phyloP scores from a whole-genome alignment of 2,329 filamentous ascomycete genomes.

The Venturia effusa region DNA sequence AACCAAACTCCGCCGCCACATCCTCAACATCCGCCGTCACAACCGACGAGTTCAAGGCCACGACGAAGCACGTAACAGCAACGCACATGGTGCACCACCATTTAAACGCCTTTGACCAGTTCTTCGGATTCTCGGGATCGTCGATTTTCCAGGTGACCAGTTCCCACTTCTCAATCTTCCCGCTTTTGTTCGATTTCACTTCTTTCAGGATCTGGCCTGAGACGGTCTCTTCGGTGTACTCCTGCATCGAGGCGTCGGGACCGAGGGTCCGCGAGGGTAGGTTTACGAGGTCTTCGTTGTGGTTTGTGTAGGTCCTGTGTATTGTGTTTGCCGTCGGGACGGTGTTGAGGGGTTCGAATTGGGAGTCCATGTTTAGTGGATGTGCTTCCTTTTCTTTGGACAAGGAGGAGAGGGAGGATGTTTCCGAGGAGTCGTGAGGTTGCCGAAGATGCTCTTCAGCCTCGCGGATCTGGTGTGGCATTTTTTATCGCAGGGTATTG shows the following conservation, averaged over 20 bases:
- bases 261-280: slow-evolving; percentile 55
- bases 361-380: neutral
- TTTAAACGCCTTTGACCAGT: slow-evolving; percentile 68
- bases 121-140: slow-evolving; percentile 74
- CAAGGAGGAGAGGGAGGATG: neutral
- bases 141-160: slow-evolving; percentile 60
- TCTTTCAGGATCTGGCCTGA: slow-evolving; percentile 50
- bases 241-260: slow-evolving; percentile 47
- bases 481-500: neutral
- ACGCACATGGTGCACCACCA: slow-evolving; percentile 78
- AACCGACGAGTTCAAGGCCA: slow-evolving; percentile 51
- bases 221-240: slow-evolving; percentile 54
- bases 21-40: slow-evolving; percentile 66
- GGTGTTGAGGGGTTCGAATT: neutral
- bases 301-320: neutral
- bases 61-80: slow-evolving; percentile 41
- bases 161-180: slow-evolving; percentile 41
- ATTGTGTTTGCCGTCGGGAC: neutral
- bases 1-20: slow-evolving; percentile 51
- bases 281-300: slow-evolving; percentile 35
- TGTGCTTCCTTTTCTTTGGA: neutral
- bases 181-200: slow-evolving; percentile 43
- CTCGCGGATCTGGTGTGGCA: neutral
- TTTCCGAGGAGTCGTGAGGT: neutral
- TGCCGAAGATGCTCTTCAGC: neutral